A percentile compares a stretch with the other conserved stretches of the same genome.
phyloP scores from a whole-genome alignment of 208 protist species.

The Crithidia thermophila region DNA sequence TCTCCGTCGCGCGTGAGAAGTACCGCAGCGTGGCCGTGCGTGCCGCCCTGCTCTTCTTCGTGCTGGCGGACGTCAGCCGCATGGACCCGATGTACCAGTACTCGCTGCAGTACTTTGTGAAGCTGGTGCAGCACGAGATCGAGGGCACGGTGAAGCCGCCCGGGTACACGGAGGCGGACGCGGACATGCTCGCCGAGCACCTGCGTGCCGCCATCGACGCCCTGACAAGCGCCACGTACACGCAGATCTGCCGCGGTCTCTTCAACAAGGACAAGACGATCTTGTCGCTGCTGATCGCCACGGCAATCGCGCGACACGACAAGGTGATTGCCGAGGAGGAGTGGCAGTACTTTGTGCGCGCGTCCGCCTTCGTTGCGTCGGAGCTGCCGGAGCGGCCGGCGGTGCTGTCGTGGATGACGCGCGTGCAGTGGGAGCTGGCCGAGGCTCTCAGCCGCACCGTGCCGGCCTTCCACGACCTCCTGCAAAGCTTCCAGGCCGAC shows the following conservation, averaged over 20 bases:
- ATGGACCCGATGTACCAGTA: slow-evolving; percentile 99
- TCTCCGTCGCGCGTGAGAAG: slow-evolving; percentile 84
- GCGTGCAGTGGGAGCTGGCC: slow-evolving; percentile 85
- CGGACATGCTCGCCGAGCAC: slow-evolving; percentile 66
- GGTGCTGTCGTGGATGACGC: slow-evolving; percentile 67
- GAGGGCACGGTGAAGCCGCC: slow-evolving; percentile 64
- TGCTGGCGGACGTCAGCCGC: slow-evolving; percentile 90
- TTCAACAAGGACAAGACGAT: slow-evolving; percentile 98
- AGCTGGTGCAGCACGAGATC: slow-evolving; percentile 93
- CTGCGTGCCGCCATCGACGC: slow-evolving; percentile 80
- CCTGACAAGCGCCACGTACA: slow-evolving; percentile 94
- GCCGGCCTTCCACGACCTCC: slow-evolving; percentile 63
- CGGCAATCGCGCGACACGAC: slow-evolving; percentile 78
- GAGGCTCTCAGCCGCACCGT: slow-evolving; percentile 85
- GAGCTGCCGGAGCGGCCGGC: slow-evolving; percentile 61
- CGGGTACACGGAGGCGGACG: slow-evolving; percentile 53
- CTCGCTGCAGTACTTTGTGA: slow-evolving; percentile 97
- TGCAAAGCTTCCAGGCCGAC: slow-evolving; percentile 51
- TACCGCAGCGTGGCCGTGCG: slow-evolving; percentile 93
- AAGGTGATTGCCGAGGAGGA: slow-evolving; percentile 77
- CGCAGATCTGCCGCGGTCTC: slow-evolving; percentile 97
- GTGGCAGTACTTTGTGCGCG: slow-evolving; percentile 94
- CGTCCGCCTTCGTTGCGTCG: slow-evolving; percentile 81
- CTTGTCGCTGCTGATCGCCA: slow-evolving; percentile 94
- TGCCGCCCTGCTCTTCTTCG: slow-evolving; percentile 96